Evolutionary conservation across 2,329 filamentous ascomycete genomes (phyloP), one percentile per base, ranked within the genome.

Genomic region (Arthrinium phaeospermum): DNA sequence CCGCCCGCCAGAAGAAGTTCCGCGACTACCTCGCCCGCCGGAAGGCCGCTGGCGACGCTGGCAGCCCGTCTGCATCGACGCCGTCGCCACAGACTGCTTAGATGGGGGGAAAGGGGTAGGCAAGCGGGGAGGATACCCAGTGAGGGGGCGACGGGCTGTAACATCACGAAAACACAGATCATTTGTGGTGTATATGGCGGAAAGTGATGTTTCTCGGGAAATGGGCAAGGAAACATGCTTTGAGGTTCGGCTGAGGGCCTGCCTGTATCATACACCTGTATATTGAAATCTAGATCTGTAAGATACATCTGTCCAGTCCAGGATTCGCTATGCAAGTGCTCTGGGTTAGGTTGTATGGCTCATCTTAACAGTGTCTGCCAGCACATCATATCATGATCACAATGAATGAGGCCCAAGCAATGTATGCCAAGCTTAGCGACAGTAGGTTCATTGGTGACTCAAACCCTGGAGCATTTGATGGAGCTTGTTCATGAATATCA

Each of bases 1-100:
- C 74, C 16, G 77, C 77, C 0, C 75, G 71, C 70, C 68, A 72
- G 45, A 69, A 71, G 41, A 74, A 75, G 72, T 76, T 78, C 74
- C 71, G 69, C 22, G 79, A 79, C 47, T 79, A 79, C 70, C 71
- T 74, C 37, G 70, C 61, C 2, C 73, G 78, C 14, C 46, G 10
- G 46, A 69, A 67, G 72, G 73, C 72, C 12, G 73, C 75, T 70
- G 57, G 44, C 67, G 71, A 51, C 1, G 30, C 68, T n/a, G 30
- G 68, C 68, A 30, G 16, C n/a, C 49, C 24, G 13, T 10, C n/a
- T 19, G 67, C 8, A 41, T 13, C 27, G 30, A n/a, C 37, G 37
- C 34, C 61, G 34, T 57, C 57, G 19, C 57, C 57, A n/a, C 57
- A 41, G 22, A 14, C 34, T 41, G 57, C 34, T 22, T 64, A 61